These are phyloP conservation scores for Diaporthe ampelina DNA, from an alignment of 2,329 filamentous ascomycete species.

Conservation along the genomic window DNA sequence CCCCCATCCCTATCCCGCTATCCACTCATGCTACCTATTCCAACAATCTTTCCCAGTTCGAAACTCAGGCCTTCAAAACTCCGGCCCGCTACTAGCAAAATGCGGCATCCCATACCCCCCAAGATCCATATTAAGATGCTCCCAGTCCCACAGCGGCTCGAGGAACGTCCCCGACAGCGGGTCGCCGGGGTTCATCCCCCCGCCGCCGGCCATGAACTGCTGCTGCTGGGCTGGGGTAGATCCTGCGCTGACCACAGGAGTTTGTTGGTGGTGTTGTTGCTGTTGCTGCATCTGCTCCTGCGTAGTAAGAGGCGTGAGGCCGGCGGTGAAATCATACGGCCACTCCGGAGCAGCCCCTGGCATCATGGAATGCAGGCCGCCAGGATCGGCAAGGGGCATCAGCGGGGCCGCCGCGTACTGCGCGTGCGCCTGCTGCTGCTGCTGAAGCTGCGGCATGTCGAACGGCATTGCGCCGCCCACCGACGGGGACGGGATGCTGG, in stretches of 20 bases:
- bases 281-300: not conserved
- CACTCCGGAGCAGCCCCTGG: constrained; percentile 6
- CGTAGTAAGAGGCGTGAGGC: not conserved
- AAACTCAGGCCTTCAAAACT: too few relatives aligned
- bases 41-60: too few relatives aligned
- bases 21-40: too few relatives aligned
- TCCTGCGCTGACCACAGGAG: not conserved
- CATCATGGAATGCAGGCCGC: not conserved
- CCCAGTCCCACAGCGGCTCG: constrained; percentile 40
- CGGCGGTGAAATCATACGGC: constrained; percentile 30
- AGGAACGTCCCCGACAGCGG: constrained; percentile 39
- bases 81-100: not conserved
- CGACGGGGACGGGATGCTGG: not conserved
- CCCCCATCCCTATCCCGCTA: not conserved
- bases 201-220: not conserved
- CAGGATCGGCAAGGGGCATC: not conserved
- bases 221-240: not conserved
- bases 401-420: not conserved
- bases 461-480: not conserved
- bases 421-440: not conserved
- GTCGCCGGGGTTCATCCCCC: constrained; percentile 34
- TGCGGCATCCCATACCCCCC: not conserved
- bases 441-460: constrained; percentile 1
- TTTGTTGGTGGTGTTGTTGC: not conserved
- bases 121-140: constrained; percentile 34